Conservation (phyloP, 2,329 filamentous ascomycete genomes). For the Pseudohalonectria lignicola region DNA sequence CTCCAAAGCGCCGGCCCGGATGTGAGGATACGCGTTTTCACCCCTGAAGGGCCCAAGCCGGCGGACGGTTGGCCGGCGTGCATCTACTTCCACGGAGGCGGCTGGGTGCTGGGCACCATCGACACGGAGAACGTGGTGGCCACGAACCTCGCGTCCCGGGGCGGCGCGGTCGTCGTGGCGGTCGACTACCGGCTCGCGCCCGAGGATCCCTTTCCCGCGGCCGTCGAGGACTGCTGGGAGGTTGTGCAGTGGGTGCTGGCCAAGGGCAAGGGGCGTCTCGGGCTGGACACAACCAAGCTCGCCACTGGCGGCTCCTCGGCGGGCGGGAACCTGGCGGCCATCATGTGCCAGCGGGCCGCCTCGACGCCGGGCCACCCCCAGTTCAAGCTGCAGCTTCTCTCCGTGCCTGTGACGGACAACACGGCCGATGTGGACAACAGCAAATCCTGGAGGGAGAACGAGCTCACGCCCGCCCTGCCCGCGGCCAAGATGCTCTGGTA, state of each 20-base stretch:
- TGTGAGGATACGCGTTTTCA: slow-evolving; percentile 37
- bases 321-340: slow-evolving; percentile 14
- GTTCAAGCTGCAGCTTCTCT: slow-evolving; percentile 36
- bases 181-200: slow-evolving; percentile 48
- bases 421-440: slow-evolving; percentile 33
- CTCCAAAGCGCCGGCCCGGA: slow-evolving; percentile 33
- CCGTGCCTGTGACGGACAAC: slow-evolving; percentile 48
- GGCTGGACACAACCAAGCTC: slow-evolving; percentile 24
- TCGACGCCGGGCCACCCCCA: slow-evolving; percentile 6
- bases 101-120: slow-evolving; percentile 47
- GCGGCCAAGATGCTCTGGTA: slow-evolving; percentile 51
- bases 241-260: slow-evolving; percentile 33
- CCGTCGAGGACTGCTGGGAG: slow-evolving; percentile 46
- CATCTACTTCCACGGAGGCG: slow-evolving; percentile 47
- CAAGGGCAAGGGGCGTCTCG: slow-evolving; percentile 11
- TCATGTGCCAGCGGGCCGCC: slow-evolving; percentile 12
- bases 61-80: slow-evolving; percentile 40
- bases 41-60: slow-evolving; percentile 30
- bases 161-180: slow-evolving; percentile 39
- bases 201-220: slow-evolving; percentile 43
- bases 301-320: slow-evolving; percentile 17
- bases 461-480: slow-evolving; percentile 38
- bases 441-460: slow-evolving; percentile 35
- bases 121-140: slow-evolving; percentile 46
- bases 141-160: slow-evolving; percentile 35